Percentiles rank a stretch among this genome's conserved stretches.
phyloP scores from a whole-genome alignment of 768 basidiomycete genomes.

The Naganishia friedmannii region DNA sequence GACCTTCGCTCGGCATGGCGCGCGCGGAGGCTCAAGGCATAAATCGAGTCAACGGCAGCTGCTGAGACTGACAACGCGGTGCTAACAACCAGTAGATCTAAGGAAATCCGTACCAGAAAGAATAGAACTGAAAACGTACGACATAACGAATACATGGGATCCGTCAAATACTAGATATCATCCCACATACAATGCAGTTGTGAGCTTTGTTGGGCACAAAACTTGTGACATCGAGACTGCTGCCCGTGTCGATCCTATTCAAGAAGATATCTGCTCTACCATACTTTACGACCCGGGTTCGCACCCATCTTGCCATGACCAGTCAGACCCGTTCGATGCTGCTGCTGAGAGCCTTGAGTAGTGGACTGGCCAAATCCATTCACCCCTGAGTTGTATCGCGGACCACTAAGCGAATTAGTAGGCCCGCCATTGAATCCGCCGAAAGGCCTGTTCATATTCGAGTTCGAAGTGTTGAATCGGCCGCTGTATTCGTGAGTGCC shows the following conservation, averaged over 20 bases:
- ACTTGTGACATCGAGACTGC: neutral
- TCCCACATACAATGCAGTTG: neutral
- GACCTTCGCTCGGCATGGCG: neutral
- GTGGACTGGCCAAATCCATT: constrained; percentile 14
- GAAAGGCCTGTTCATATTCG: constrained; percentile 13
- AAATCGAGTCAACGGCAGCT: no score
- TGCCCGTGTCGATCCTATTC: constrained; percentile 1
- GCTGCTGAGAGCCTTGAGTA: constrained; percentile 8
- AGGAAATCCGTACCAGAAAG: neutral
- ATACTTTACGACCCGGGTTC: constrained; percentile 6
- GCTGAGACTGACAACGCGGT: no score
- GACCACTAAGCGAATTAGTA: neutral
- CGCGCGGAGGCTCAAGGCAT: no score
- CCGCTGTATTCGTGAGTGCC: constrained; percentile 21
- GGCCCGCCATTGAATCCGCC: constrained; percentile 14
- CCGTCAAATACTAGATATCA: neutral
- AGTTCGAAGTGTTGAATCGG: constrained; percentile 6
- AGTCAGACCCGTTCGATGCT: constrained; percentile 3
- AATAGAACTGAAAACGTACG: neutral
- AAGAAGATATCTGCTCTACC: constrained; percentile 10
- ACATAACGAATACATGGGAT: neutral
- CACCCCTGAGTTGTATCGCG: constrained; percentile 11
- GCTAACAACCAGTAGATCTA: no score
- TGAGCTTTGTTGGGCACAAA: neutral
- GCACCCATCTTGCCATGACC: constrained; percentile 16